Evolutionary conservation across 1,284 basidiomycete species (phyloP).

Genomic region (Apiotrichum gracile): DNA sequence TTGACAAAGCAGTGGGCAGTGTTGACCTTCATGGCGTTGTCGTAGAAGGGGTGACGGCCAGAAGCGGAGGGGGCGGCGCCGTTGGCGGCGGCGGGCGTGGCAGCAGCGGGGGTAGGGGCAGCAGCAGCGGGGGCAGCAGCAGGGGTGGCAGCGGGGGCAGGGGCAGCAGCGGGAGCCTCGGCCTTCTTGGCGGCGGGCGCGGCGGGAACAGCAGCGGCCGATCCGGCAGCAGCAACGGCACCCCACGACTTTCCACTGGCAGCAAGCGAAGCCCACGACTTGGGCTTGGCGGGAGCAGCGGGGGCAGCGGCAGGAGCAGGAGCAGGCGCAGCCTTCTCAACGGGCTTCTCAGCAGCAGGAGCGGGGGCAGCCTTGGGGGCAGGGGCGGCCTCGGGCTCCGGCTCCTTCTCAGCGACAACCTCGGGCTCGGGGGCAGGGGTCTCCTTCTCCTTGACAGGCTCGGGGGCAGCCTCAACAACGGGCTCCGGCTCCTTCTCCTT

Average conservation of each 20-base stretch:
- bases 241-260: slow-evolving; percentile 63
- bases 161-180: slow-evolving; percentile 5
- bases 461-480: slow-evolving; percentile 21
- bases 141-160: slow-evolving; percentile 17
- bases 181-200: slow-evolving; percentile 8
- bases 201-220: slow-evolving; percentile 50
- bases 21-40: slow-evolving; percentile 58
- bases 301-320: slow-evolving; percentile 43
- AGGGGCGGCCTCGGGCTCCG: slow-evolving; percentile 27
- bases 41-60: slow-evolving; percentile 51
- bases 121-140: slow-evolving; percentile 13
- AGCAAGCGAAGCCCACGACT: slow-evolving; percentile 87
- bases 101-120: slow-evolving; percentile 18
- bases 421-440: slow-evolving; percentile 14
- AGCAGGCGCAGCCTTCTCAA: slow-evolving; percentile 25
- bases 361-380: slow-evolving; percentile 20
- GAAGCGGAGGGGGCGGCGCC: neutral
- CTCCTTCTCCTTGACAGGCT: neutral
- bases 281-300: slow-evolving; percentile 52
- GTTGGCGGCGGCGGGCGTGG: slow-evolving; percentile 18
- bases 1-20: slow-evolving; percentile 83
- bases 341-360: slow-evolving; percentile 11
- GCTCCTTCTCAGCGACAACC: slow-evolving; percentile 12
- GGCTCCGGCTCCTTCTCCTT: slow-evolving; percentile 15
- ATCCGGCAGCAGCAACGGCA: slow-evolving; percentile 48